Conservation (phyloP, 1,139 yeast genomes). For the Kodamaea suecica region DNA sequence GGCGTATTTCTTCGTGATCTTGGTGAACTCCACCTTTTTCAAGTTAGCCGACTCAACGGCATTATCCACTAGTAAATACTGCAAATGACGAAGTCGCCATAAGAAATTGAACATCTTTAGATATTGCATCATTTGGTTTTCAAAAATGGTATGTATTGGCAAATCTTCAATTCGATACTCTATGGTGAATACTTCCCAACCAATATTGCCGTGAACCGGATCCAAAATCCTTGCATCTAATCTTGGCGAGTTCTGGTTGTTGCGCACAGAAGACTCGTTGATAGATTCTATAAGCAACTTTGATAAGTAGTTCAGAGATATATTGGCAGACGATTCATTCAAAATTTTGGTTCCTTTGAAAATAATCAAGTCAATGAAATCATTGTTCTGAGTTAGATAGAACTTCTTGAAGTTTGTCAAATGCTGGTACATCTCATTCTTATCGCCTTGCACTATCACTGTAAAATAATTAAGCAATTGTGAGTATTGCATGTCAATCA, state of each 20-base stretch:
- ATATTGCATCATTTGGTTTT: slow-evolving; percentile 52
- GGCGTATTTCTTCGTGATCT: slow-evolving; percentile 16
- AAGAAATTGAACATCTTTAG: slow-evolving; percentile 79
- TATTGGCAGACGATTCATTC: slow-evolving; percentile 56
- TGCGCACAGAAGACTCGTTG: slow-evolving; percentile 56
- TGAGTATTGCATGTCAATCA: slow-evolving; percentile 51
- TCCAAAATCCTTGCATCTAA: slow-evolving; percentile 82
- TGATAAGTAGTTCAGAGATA: slow-evolving; percentile 67
- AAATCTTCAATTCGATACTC: slow-evolving; percentile 66
- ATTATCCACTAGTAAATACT: slow-evolving; percentile 46
- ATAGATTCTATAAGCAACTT: slow-evolving; percentile 66
- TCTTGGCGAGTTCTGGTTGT: slow-evolving; percentile 35
- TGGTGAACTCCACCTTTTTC: slow-evolving; percentile 33
- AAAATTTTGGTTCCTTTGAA: slow-evolving; percentile 54
- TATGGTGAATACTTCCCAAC: slow-evolving; percentile 92
- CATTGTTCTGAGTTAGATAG: slow-evolving; percentile 71
- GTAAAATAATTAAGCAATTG: slow-evolving; percentile 59
- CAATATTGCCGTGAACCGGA: slow-evolving; percentile 58
- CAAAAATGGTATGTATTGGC: slow-evolving; percentile 42
- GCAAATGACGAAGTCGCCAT: slow-evolving; percentile 72
- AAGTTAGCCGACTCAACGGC: slow-evolving; percentile 33
- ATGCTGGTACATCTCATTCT: slow-evolving; percentile 54
- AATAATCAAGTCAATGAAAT: slow-evolving; percentile 68
- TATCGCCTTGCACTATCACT: slow-evolving; percentile 39
- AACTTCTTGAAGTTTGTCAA: slow-evolving; percentile 62